Conservation (phyloP, 2,329 filamentous ascomycete genomes). For the Fusarium sp. region DNA sequence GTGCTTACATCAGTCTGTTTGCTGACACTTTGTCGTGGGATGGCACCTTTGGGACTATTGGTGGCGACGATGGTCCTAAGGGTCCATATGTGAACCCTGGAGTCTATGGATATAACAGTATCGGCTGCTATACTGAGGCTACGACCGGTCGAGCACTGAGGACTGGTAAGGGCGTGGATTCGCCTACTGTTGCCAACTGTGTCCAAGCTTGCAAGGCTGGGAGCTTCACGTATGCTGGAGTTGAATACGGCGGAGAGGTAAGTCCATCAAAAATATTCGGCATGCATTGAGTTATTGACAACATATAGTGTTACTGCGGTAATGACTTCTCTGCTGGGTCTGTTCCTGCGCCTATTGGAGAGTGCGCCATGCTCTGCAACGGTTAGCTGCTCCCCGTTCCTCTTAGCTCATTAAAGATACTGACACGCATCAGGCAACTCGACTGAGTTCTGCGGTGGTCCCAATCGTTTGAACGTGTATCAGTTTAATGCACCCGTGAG, state of each 20-base stretch:
- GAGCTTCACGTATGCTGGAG: constrained; percentile 49
- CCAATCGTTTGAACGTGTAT: constrained; percentile 52
- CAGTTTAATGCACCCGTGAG: constrained; percentile 34
- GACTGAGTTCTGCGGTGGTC: constrained; percentile 54
- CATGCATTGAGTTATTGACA: not conserved
- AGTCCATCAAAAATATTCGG: not conserved
- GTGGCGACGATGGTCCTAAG: constrained; percentile 19
- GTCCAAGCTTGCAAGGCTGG: constrained; percentile 48
- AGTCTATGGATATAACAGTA: constrained; percentile 50
- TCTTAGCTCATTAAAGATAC: not conserved
- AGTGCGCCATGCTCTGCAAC: constrained; percentile 53
- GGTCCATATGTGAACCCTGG: constrained; percentile 52
- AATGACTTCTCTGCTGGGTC: constrained; percentile 46
- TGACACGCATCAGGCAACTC: constrained; percentile 44
- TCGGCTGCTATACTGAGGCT: constrained; percentile 56
- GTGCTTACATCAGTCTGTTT: constrained; percentile 63
- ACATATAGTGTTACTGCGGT: constrained; percentile 55
- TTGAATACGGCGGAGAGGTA: constrained; percentile 56
- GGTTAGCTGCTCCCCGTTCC: constrained; percentile 26
- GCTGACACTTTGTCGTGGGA: constrained; percentile 50
- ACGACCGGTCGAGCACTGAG: constrained; percentile 49
- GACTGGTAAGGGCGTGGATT: constrained; percentile 36
- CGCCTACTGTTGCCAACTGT: constrained; percentile 51
- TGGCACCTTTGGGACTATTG: constrained; percentile 14
- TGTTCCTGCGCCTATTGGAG: constrained; percentile 44